Evolutionary conservation across 768 basidiomycete species (phyloP), one percentile per base, ranked within the genome.

Genomic region (Suillus weaverae): DNA sequence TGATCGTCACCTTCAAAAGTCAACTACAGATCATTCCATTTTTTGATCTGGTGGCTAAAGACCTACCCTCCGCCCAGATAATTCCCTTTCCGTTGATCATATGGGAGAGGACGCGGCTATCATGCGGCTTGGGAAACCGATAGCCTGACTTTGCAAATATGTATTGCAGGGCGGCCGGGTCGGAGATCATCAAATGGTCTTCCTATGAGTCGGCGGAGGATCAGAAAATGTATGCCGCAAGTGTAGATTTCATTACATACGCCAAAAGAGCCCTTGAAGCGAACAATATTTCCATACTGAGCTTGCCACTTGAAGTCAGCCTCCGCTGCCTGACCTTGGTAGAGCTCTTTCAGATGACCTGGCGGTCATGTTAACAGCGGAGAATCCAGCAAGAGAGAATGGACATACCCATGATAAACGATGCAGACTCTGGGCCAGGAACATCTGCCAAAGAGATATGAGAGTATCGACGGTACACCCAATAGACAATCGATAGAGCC

Each of bases 91-190:
- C 81, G 30, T 62, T 71, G 2, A 72, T 0, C 63, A 70, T 44
- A 5, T 38, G 61, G n/a, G 67, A 53, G 16, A 68, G 33, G 11
- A 65, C 60, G 39, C 73, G 69, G 64, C 70, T 62, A 20, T 78
- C 72, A 30, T 35, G 64, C 32, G 65, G 78, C 63, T 83, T 85
- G 32, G 69, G 70, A 64, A 80, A 85, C 32, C 74, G 73, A 63
- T 85, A 82, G 2, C 76, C 80, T 3, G 80, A 76, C 2, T 81
- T 81, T 35, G 79, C 77, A 65, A 81, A 78, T 43, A 85, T 76
- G 60, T 69, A 68, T 43, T 72, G 75, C 0, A 78, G 50, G 7
- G 82, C 83, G 66, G 85, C 85, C 5, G 82, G 79, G 69, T 86
- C 84, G 6, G 81, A 73, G 4, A 85, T 67, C 39, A 84, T 69